phyloP scores from a whole-genome alignment of 2,329 filamentous ascomycete species.

The Stylonectria norvegica region DNA sequence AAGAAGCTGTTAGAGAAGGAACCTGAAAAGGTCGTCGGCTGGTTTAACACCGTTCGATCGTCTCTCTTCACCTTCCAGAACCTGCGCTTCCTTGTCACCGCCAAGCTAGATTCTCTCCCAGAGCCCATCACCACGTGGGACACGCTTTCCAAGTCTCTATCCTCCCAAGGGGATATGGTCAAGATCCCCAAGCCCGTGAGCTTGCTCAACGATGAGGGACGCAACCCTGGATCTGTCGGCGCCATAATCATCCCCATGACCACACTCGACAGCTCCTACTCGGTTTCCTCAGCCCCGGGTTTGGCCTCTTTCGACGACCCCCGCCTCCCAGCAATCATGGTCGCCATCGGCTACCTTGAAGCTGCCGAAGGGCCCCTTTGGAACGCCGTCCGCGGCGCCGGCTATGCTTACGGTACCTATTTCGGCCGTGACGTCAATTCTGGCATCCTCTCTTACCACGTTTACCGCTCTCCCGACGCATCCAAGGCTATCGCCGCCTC shows the following conservation, averaged over 20 bases:
- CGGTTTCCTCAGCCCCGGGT: constrained; percentile 70
- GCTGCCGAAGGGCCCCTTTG: constrained; percentile 92
- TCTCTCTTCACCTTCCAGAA: constrained; percentile 81
- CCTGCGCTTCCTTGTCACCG: constrained; percentile 79
- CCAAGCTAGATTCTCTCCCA: constrained; percentile 69
- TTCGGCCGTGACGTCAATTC: constrained; percentile 76
- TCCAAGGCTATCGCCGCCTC: constrained; percentile 81
- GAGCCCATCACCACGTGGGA: constrained; percentile 80
- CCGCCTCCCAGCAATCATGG: constrained; percentile 76
- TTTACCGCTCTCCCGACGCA: constrained; percentile 87
- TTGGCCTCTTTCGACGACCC: constrained; percentile 74
- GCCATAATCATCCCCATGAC: constrained; percentile 85
- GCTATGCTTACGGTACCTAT: constrained; percentile 83
- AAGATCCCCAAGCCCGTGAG: constrained; percentile 68
- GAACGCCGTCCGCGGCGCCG: constrained; percentile 88
- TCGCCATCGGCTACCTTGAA: constrained; percentile 88
- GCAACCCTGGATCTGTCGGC: constrained; percentile 68
- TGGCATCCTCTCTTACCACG: constrained; percentile 76
- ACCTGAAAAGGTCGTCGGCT: constrained; percentile 69
- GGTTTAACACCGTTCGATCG: constrained; percentile 72
- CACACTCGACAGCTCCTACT: constrained; percentile 88
- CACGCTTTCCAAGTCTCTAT: constrained; percentile 38
- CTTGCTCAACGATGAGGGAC: constrained; percentile 72
- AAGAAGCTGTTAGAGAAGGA: constrained; percentile 76
- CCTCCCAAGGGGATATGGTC: constrained; percentile 49